Conservation (phyloP, 2,329 filamentous ascomycete genomes). For the Leptographium procerum region DNA sequence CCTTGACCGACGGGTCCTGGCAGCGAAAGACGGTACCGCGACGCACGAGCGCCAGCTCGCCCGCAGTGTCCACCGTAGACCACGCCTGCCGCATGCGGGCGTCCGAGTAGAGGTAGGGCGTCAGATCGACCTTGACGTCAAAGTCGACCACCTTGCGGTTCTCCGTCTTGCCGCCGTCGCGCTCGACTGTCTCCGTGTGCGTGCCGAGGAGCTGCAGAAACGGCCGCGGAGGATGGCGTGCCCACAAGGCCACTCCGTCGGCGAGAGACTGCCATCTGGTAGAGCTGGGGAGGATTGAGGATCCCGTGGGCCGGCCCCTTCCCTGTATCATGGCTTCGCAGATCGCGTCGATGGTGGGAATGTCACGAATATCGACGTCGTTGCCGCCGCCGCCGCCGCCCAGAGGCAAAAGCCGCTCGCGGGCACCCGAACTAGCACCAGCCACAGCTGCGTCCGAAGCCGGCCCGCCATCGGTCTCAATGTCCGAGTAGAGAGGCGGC, state of each 20-base stretch:
- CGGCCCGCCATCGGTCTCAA: constrained; percentile 17
- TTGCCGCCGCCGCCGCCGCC: neutral
- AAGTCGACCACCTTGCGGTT: constrained; percentile 43
- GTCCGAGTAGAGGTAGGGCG: constrained; percentile 42
- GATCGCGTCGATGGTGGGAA: neutral
- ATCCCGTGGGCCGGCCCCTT: neutral
- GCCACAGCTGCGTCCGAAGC: neutral
- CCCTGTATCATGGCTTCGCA: neutral
- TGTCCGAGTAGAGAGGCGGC: constrained; percentile 34
- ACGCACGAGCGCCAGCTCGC: constrained; percentile 47
- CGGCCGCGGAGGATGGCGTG: constrained; percentile 39
- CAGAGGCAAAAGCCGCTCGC: neutral
- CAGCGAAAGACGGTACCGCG: constrained; percentile 52
- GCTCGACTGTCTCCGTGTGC: constrained; percentile 34
- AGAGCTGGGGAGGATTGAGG: neutral
- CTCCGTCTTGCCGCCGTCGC: constrained; percentile 35
- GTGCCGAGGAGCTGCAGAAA: constrained; percentile 41
- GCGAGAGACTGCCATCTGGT: neutral
- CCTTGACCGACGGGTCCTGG: constrained; percentile 26
- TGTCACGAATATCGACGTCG: too few relatives aligned
- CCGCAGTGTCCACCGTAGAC: constrained; percentile 36
- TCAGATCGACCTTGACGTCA: constrained; percentile 46
- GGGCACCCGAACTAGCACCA: neutral
- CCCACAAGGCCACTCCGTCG: constrained; percentile 18
- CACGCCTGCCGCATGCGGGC: constrained; percentile 27